Conservation (phyloP, 2,329 filamentous ascomycete species). For the Teratosphaeria pseudoeucalypti region DNA sequence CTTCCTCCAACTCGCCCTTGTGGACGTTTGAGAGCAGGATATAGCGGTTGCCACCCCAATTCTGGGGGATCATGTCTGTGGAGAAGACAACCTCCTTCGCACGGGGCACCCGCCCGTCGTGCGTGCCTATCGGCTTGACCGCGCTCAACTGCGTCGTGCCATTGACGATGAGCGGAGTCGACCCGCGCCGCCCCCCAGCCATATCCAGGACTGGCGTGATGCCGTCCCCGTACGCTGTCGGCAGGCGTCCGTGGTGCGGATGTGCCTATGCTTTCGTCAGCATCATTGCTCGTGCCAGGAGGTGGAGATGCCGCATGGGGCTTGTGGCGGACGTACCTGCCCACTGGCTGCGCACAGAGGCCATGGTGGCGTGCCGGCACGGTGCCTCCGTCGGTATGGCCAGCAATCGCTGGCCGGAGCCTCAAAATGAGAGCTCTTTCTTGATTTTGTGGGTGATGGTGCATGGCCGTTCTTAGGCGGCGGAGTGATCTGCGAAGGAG, state of each 20-base stretch:
- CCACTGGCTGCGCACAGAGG: neutral
- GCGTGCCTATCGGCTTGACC: constrained; percentile 1
- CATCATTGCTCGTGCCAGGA: neutral
- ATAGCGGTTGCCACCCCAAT: constrained; percentile 14
- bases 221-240: neutral
- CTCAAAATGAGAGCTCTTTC: neutral
- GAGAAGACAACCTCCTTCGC: constrained; percentile 12
- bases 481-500: neutral
- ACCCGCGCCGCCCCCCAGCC: neutral
- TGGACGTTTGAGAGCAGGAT: constrained; percentile 8
- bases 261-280: neutral
- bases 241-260: neutral
- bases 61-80: constrained; percentile 11
- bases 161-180: neutral
- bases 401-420: neutral
- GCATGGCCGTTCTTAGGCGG: neutral
- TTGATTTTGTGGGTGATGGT: neutral
- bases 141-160: neutral
- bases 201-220: neutral
- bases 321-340: neutral
- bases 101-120: neutral
- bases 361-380: too few species aligned
- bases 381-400: too few species aligned
- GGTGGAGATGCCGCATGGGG: too few species aligned
- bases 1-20: neutral